Evolutionary conservation across 192 early-diverging fungal genomes (phyloP).

Genomic region (Entophlyctis luteolus): DNA sequence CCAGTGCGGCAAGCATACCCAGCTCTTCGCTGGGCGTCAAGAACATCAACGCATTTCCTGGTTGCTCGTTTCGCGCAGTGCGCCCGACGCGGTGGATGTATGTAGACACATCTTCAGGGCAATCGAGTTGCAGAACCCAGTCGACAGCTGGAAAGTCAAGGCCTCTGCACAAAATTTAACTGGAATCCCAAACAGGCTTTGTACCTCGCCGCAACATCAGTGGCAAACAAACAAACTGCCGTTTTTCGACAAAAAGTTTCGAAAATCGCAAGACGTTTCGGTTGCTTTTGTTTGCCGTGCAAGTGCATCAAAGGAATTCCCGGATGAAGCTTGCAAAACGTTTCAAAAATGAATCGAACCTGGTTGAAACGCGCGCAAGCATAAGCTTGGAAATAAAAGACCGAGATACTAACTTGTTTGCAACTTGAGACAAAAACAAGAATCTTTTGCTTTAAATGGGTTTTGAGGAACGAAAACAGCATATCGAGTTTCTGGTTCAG

Average conservation of each 20-base stretch:
- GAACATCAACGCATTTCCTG: slow-evolving; percentile 82
- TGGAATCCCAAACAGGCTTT: too few species aligned
- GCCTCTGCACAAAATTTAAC: slow-evolving; percentile 54
- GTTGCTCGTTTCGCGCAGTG: slow-evolving; percentile 88
- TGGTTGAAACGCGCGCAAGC: not conserved
- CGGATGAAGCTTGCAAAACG: slow-evolving; percentile 91
- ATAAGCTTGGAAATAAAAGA: not conserved
- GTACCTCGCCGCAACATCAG: slow-evolving; percentile 91
- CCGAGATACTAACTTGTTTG: slow-evolving; percentile 73
- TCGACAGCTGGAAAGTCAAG: slow-evolving; percentile 97
- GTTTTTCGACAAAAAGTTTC: slow-evolving; percentile 78
- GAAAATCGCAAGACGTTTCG: slow-evolving; percentile 89
- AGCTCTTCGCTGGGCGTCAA: slow-evolving; percentile 83
- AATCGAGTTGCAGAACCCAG: slow-evolving; percentile 98
- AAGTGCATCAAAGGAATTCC: slow-evolving; percentile 86
- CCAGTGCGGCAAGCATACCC: slow-evolving; percentile 71
- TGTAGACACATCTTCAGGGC: slow-evolving; percentile 92
- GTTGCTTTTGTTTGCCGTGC: slow-evolving; percentile 97
- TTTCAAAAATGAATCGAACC: slow-evolving; percentile 86
- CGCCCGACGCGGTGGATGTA: slow-evolving; percentile 98
- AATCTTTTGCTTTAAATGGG: slow-evolving; percentile 84
- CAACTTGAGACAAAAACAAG: slow-evolving; percentile 94
- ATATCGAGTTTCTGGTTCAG: slow-evolving; percentile 91
- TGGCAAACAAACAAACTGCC: slow-evolving; percentile 80
- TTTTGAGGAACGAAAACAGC: slow-evolving; percentile 89